These are phyloP conservation scores for Kodamaea kaohsiungensis DNA, from an alignment of 805 yeast genomes.

Conservation along the genomic window DNA sequence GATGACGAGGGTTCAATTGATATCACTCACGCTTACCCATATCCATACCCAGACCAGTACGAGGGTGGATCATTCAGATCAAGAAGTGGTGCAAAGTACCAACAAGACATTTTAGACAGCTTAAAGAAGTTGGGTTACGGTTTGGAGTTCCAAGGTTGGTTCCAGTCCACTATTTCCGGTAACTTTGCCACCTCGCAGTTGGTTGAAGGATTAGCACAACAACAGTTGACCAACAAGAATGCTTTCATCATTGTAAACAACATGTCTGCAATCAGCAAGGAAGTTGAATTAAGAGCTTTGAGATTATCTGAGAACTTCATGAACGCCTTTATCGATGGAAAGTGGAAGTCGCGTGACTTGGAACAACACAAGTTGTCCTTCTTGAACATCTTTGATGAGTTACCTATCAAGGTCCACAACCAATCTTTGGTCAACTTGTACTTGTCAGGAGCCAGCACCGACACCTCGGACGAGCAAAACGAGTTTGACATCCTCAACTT, in stretches of 20 bases:
- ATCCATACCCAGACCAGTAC: slow-evolving; percentile 66
- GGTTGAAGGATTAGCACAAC: slow-evolving; percentile 67
- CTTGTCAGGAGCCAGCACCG: slow-evolving; percentile 34
- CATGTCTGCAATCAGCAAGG: slow-evolving; percentile 64
- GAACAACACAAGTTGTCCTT: slow-evolving; percentile 60
- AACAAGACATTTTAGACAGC: slow-evolving; percentile 62
- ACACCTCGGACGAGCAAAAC: slow-evolving; percentile 15
- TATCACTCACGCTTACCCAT: slow-evolving; percentile 65
- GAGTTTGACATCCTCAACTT: slow-evolving; percentile 43
- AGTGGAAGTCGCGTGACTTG: slow-evolving; percentile 66
- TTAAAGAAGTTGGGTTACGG: slow-evolving; percentile 66
- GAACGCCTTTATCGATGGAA: slow-evolving; percentile 53
- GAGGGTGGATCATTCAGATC: slow-evolving; percentile 62
- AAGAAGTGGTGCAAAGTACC: slow-evolving; percentile 65
- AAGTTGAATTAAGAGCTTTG: slow-evolving; percentile 67
- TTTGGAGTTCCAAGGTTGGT: slow-evolving; percentile 78
- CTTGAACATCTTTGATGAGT: slow-evolving; percentile 69
- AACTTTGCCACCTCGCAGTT: slow-evolving; percentile 65
- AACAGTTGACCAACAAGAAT: slow-evolving; percentile 58
- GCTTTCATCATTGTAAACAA: slow-evolving; percentile 66
- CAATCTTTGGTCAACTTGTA: slow-evolving; percentile 64
- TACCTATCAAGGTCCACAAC: slow-evolving; percentile 66
- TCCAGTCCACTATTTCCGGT: slow-evolving; percentile 69
- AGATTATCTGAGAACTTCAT: slow-evolving; percentile 66
- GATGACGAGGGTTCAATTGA: slow-evolving; percentile 50